Conservation (phyloP, 2,329 filamentous ascomycete species). For the Aspergillus aculeatus region DNA sequence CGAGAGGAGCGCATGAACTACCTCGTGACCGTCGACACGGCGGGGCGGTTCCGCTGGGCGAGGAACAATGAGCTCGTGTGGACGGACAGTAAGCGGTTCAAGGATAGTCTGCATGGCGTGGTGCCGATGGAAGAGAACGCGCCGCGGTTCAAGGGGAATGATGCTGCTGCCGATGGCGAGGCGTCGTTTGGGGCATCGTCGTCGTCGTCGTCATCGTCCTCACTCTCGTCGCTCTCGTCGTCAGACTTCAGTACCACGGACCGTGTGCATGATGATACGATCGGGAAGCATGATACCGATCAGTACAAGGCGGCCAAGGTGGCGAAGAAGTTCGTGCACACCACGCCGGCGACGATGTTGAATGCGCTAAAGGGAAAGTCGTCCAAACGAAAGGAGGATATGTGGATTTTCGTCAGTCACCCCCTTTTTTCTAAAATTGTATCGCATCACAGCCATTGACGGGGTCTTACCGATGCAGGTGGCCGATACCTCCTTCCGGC, state of each 20-base stretch:
- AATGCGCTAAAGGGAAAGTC: constrained; percentile 72
- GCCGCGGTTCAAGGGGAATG: constrained; percentile 51
- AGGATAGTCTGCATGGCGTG: constrained; percentile 75
- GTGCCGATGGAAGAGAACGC: constrained; percentile 62
- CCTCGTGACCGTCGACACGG: constrained; percentile 69
- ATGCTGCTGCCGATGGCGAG: constrained; percentile 21
- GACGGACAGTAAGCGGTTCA: constrained; percentile 67
- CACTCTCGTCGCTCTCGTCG: background rate
- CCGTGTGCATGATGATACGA: constrained; percentile 28
- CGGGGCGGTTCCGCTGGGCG: constrained; percentile 80
- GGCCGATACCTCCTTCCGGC: constrained; percentile 71
- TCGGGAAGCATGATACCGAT: constrained; percentile 61
- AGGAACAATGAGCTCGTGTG: constrained; percentile 78
- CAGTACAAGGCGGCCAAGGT: constrained; percentile 62
- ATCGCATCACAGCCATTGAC: no score
- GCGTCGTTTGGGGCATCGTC: constrained; percentile 16
- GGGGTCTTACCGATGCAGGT: constrained; percentile 17
- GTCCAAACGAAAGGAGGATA: constrained; percentile 73
- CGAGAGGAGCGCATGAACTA: constrained; percentile 80
- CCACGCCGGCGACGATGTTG: constrained; percentile 70
- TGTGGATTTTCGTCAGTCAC: constrained; percentile 76
- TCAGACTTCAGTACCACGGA: constrained; percentile 2
- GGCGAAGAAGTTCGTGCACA: constrained; percentile 61
- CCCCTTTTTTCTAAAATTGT: no score
- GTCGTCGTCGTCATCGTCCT: constrained; percentile 27